Evolutionary conservation across 1,284 basidiomycete species (phyloP), one percentile per base, ranked within the genome.

Genomic region (Tetrapyrgos nigripes): DNA sequence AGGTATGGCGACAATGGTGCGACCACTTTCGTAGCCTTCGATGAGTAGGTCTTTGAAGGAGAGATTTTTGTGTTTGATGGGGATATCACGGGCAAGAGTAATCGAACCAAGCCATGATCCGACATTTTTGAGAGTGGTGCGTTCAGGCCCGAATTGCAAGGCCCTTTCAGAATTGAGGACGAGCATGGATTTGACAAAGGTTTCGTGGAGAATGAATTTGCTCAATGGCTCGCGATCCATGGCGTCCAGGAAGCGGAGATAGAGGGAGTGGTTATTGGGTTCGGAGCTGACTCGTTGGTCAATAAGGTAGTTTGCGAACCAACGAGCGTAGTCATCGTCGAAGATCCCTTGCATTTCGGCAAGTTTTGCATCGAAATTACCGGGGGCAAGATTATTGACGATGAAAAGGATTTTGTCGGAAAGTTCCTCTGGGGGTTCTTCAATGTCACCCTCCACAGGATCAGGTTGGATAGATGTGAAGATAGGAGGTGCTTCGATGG

Each of bases 301-400:
- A 26, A 99, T 95, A 46, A 99, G 85, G 75, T 99, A 99, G 72
- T 96, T 91, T 43, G 97, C 96, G 71, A 99, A 97, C 97, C 97
- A 99, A 58, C 92, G 85, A 37, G 96, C 87, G 69, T 95, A 88
- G 50, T 86, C 80, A 64, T 94, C 89, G 50, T 91, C 84, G 73
- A 96, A 96, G 57, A 91, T 79, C 52, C 87, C 86, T 60, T 82
- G 82, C 87, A 98, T 94, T 69, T 97, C 96, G 44, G 77, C 74
- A 33, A 96, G 77, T 76, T 98, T 98, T 29, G 83, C 71, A 43
- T 96, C 94, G 64, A 98, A 94, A 73, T 99, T 99, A 75, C 83
- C 93, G 3, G 94, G 93, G 1, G 97, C 95, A 53, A 99, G 85
- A 68, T 99, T 98, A 81, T 99, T 99, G 76, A 99, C 89, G 68